Base-by-base conservation (phyloP, 164 flowering plant genomes). In the Taxillus chinensis region DNA sequence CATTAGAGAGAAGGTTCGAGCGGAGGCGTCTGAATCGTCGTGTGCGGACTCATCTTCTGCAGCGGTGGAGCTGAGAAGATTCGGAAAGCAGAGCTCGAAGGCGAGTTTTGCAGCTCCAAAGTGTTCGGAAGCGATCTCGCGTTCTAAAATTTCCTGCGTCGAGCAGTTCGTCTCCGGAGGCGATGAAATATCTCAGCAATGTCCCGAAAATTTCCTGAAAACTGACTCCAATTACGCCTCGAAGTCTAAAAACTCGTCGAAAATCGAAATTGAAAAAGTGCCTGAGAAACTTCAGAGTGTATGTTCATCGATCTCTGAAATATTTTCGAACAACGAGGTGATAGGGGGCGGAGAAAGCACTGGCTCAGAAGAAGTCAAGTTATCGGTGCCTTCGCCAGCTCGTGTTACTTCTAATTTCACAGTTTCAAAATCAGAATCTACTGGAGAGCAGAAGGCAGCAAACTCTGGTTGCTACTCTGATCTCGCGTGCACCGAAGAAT, bases 401-500 rank as follows among this genome's bases (percentile, higher is more conserved):
- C 60, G 49, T 39, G 45, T 42, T 3, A 66, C 65, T 16, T 45
- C 66, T 15, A 55, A 59, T 40, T 45, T 61, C 52, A 57, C 38
- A 4, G 55, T 68, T 52, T 59, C 64, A 13, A 71, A 63, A 7
- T 72, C 74, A 12, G 70, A 68, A 16, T 64, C 71, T 13, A 71
- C 60, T n/a, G 45, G 65, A 3, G 73, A 67, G 39, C 63, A 64
- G 57, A 50, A 51, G 53, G 58, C 71, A n/a, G 59, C 62, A 45
- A 63, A 64, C 45, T 58, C 43, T 5, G 68, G 45, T 39, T 53
- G 37, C 10, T 84, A 76, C 42, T 46, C 71, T 11, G 80, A 73
- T 63, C 79, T 87, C 12, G 78, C 79, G 46, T 92, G 95, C 46
- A 38, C 68, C 45, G 77, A 78, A 58, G 39, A 73, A 8, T 51